Evolutionary conservation across 1,284 basidiomycete genomes (phyloP), one percentile per base, ranked within the genome.

Genomic region (Rhodofomes roseus): DNA sequence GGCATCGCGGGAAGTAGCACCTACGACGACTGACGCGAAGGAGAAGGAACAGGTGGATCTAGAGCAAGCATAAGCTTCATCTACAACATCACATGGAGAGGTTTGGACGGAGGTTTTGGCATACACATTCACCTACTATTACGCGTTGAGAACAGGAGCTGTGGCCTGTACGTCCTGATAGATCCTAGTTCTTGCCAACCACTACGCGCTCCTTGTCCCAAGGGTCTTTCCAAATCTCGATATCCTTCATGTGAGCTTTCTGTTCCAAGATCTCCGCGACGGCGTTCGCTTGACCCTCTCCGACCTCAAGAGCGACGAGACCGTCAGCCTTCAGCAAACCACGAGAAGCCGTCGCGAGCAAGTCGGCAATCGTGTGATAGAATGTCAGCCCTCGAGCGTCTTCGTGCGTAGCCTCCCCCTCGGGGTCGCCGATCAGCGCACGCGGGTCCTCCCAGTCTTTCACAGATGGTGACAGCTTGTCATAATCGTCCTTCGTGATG

Each of bases 261-360:
- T 70, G 62, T 52, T 71, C 73, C 63, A 96, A 75, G 54, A 95
- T 82, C 0, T 69, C 66, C 57, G 79, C 71, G 8, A 96, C 92
- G 1, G 74, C 78, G 0, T 71, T 62, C 4, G 87, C 90, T 75
- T 96, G 94, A 14, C 79, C 79, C 22, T 84, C 77, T 0, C 93
- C 94, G 31, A 96, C 85, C 72, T 96, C 94, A 23, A 96, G 81
- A 1, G 86, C 92, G 25, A 95, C 74, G 39, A 85, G 61, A 18
- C 82, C 86, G 57, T 76, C 73, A 8, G 74, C 66, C 18, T 73
- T 73, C 25, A 90, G 74, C 53, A 87, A 69, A 27, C 73, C 77
- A n/a, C 75, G 67, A 36, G 70, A 68, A 2, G 78, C 67, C 37
- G 69, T 69, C 2, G 78, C 74, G 23, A 92, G 68, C 9, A 94